Evolutionary conservation across 2,329 filamentous ascomycete genomes (phyloP).

Genomic region (Aspergillus pseudoterreus): DNA sequence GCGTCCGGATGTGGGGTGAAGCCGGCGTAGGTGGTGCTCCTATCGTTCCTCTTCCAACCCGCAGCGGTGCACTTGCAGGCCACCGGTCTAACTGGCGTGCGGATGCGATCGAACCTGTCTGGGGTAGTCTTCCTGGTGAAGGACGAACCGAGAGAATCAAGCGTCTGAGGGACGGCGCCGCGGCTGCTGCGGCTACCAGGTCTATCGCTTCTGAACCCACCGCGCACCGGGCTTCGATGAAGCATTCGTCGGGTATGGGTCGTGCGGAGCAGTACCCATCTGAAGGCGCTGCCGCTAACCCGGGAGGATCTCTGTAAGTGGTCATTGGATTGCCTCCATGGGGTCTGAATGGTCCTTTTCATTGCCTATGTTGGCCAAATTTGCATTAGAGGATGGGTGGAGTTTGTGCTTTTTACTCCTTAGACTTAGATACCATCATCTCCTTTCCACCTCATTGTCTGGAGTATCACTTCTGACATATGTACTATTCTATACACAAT

Average conservation of each 20-base stretch:
- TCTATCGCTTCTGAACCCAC: slow-evolving; percentile 12
- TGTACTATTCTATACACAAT: no score
- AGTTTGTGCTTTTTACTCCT: neutral
- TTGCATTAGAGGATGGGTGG: neutral
- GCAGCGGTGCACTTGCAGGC: slow-evolving; percentile 18
- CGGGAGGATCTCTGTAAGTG: no score
- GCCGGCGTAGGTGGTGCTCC: slow-evolving; percentile 37
- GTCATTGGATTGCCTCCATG: no score
- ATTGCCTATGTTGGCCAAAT: neutral
- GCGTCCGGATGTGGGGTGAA: slow-evolving; percentile 79
- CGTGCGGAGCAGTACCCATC: neutral
- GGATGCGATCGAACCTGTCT: slow-evolving; percentile 41
- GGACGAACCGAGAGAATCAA: slow-evolving; percentile 34
- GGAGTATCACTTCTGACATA: neutral
- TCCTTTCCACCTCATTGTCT: neutral
- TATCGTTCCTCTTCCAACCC: slow-evolving; percentile 25
- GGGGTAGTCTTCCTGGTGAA: slow-evolving; percentile 38
- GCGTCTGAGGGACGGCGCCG: slow-evolving; percentile 31
- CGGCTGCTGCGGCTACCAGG: slow-evolving; percentile 16
- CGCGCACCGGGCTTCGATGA: slow-evolving; percentile 1
- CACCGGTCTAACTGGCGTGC: slow-evolving; percentile 40
- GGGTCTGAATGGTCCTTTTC: no score
- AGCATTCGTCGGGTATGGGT: neutral
- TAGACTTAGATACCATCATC: neutral
- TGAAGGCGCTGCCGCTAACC: neutral